Evolutionary conservation across 495 filamentous ascomycete species (phyloP), one percentile per base, ranked within the genome.

Genomic region (Monascus purpureus): DNA sequence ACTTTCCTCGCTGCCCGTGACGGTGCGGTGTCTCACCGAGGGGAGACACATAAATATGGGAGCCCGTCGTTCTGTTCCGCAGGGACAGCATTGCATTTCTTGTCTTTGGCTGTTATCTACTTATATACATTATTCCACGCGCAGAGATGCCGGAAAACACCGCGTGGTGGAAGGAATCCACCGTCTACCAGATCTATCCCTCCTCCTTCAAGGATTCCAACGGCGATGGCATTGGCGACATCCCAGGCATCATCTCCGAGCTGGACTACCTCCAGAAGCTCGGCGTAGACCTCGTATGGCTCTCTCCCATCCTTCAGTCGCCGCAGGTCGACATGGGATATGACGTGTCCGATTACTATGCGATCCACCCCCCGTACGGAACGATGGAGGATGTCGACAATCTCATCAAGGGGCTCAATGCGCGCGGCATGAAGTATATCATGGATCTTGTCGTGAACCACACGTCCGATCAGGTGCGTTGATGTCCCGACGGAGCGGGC

Each of bases 221-320:
- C 39, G 56, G 52, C 14, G 73, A 78, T 41, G 76, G 76, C 8
- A 57, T 70, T 39, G 75, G 76, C 13, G 73, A 80, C 45, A 57
- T 80, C 17, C 63, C 49, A 11, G 76, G 76, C 8, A 70, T 80
- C 31, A 70, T 67, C 34, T 59, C 60, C 19, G 65, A 69, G 38
- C 46, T 81, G 15, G 68, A 73, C 43, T 76, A 81, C 39, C 56
- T 81, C 23, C 50, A 68, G 31, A 36, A 49, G 0, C 58, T 80
- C 0, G 75, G 73, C 2, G 53, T 72, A 7, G 71, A 80, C 43
- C 57, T 70, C 12, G 47, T 81, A 29, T 81, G 76, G 76, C 45
- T 77, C 3, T 73, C 66, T 13, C 77, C 77, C 14, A 61, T 77
- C 31, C 75, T 66, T 33, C 61, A 68, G 19, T 66, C 59, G 3